Evolutionary conservation across 2,329 filamentous ascomycete species (phyloP).

Genomic region (Hymenoscyphus occultus): DNA sequence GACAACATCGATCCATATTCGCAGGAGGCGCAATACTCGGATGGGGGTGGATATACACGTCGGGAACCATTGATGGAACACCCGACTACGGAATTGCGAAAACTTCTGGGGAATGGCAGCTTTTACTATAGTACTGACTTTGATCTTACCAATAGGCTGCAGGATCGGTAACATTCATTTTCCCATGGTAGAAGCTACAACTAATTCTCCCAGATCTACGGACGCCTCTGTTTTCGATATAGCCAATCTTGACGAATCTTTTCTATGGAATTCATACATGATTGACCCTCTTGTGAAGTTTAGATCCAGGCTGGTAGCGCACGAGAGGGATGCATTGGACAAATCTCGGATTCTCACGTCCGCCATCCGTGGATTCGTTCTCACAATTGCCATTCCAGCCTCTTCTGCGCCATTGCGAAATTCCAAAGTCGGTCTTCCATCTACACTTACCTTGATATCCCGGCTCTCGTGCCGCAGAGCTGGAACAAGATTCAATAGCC

Average conservation of each 20-base stretch:
- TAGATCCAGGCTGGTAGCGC: conserved; percentile 71
- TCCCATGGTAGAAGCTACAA: conserved; percentile 4
- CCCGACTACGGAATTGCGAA: conserved; percentile 86
- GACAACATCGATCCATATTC: conserved; percentile 41
- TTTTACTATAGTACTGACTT: conserved; percentile 99
- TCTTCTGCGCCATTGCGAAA: conserved; percentile 67
- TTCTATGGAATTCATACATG: conserved; percentile 99
- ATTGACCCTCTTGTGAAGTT: conserved; percentile 90
- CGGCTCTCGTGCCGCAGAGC: conserved; percentile 86
- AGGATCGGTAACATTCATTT: conserved; percentile 64
- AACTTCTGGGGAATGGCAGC: conserved; percentile 85
- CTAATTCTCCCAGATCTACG: conserved; percentile 54
- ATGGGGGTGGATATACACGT: conserved; percentile 55
- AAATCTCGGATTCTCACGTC: conserved; percentile 84
- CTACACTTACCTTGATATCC: conserved; percentile 84
- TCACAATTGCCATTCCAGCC: conserved; percentile 80
- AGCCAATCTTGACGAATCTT: conserved; percentile 87
- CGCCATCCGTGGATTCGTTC: conserved; percentile 88
- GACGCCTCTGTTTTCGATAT: conserved; percentile 81
- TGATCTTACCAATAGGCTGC: conserved; percentile 87
- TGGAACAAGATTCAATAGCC: conserved; percentile 93
- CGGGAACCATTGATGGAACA: conserved; percentile 75
- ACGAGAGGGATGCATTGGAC: conserved; percentile 78
- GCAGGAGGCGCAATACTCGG: conserved; percentile 33
- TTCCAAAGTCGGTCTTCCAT: conserved; percentile 68